A percentile compares a stretch with the other conserved stretches of the same genome.
phyloP scores from a whole-genome alignment of 345 rosid genomes.

The Gossypium raimondii region DNA sequence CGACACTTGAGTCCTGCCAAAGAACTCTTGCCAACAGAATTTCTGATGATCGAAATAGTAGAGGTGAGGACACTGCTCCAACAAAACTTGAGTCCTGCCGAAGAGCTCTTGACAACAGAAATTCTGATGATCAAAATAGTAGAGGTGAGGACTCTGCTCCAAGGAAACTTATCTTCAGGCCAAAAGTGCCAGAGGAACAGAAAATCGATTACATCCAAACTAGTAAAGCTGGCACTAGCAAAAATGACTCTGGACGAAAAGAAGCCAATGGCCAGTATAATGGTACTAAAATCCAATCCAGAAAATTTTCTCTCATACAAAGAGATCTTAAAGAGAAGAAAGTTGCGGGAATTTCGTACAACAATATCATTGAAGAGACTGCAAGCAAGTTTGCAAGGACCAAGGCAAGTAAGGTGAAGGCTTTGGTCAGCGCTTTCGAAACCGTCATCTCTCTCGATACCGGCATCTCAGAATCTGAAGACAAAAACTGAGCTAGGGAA shows the following conservation, averaged over 20 bases:
- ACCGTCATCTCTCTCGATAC: constrained; percentile 65
- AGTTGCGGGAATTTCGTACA: constrained; percentile 43
- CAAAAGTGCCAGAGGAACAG: constrained; percentile 31
- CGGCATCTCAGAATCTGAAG: constrained; percentile 30
- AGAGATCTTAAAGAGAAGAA: constrained; percentile 39
- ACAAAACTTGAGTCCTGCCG: constrained; percentile 51
- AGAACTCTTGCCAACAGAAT: constrained; percentile 28
- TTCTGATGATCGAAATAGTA: constrained; percentile 9
- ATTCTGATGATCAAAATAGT: constrained; percentile 11
- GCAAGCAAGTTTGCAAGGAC: constrained; percentile 51
- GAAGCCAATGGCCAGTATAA: constrained; percentile 14
- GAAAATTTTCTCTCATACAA: constrained; percentile 47
- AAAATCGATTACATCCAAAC: constrained; percentile 23
- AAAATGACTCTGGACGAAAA: constrained; percentile 22
- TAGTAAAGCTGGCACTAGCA: constrained; percentile 8
- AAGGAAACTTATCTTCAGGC: constrained; percentile 51
- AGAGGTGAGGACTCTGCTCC: constrained; percentile 25
- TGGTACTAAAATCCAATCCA: constrained; percentile 23
- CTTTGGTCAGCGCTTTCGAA: constrained; percentile 89
- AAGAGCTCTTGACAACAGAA: constrained; percentile 30
- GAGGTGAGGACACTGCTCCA: constrained; percentile 26
- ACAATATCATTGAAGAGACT: constrained; percentile 78
- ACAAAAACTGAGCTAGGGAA: constrained; percentile 10
- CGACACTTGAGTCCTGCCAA: constrained; percentile 49
- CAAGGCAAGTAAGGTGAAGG: constrained; percentile 77